Conservation (phyloP, 2,329 filamentous ascomycete genomes). For the Bipolaris cookei region DNA sequence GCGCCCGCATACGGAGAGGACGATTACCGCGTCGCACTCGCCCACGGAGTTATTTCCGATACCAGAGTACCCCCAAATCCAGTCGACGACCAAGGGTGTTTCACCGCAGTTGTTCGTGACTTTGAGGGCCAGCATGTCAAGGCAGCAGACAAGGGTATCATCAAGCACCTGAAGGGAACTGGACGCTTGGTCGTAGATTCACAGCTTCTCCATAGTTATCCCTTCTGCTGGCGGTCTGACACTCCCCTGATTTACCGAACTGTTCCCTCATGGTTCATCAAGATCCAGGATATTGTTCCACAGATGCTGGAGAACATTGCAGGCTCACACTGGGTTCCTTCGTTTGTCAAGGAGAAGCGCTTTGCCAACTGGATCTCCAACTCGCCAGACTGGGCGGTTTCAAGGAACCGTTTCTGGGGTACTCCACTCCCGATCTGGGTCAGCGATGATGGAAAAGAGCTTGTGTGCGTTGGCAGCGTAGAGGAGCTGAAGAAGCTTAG, state of each 20-base stretch:
- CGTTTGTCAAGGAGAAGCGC: conserved; percentile 86
- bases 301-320: conserved; percentile 92
- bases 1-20: conserved; percentile 94
- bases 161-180: conserved; percentile 80
- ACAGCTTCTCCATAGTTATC: conserved; percentile 88
- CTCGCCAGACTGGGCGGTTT: conserved; percentile 94
- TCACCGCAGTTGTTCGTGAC: conserved; percentile 76
- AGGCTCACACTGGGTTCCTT: conserved; percentile 88
- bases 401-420: conserved; percentile 93
- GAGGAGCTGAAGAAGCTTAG: conserved; percentile 84
- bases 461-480: conserved; percentile 84
- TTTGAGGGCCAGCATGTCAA: conserved; percentile 91
- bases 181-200: conserved; percentile 83
- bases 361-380: conserved; percentile 92
- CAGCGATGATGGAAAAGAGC: conserved; percentile 85
- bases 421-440: conserved; percentile 92
- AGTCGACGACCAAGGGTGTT: conserved; percentile 82
- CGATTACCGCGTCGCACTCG: conserved; percentile 84
- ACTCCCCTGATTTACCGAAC: conserved; percentile 92
- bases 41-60: conserved; percentile 77
- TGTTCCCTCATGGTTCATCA: conserved; percentile 94
- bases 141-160: conserved; percentile 88
- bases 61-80: conserved; percentile 84
- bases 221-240: conserved; percentile 93
- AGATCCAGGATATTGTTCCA: conserved; percentile 81